Conservation (phyloP, 2,329 filamentous ascomycete genomes). For the Neurospora crassa region DNA sequence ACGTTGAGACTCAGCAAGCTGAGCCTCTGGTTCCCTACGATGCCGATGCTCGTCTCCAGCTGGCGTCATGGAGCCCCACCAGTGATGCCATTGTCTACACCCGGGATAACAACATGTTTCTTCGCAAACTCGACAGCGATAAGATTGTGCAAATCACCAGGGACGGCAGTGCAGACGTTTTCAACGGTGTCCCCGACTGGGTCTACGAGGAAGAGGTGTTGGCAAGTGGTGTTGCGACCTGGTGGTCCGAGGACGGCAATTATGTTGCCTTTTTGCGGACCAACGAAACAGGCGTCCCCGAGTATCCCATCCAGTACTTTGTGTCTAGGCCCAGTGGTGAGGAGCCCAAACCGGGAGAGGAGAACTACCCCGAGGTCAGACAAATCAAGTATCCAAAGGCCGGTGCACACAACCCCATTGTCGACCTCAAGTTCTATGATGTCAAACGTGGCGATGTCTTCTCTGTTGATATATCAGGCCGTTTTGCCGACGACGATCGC, state of each 20-base stretch:
- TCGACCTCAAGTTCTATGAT: slow-evolving; percentile 84
- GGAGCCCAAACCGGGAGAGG: slow-evolving; percentile 57
- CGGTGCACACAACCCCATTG: slow-evolving; percentile 84
- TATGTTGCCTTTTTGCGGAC: slow-evolving; percentile 88
- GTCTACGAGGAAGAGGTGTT: slow-evolving; percentile 88
- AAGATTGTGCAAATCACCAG: slow-evolving; percentile 65
- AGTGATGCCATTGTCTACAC: slow-evolving; percentile 88
- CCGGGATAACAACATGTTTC: slow-evolving; percentile 78
- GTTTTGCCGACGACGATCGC: slow-evolving; percentile 71
- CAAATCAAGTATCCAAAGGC: slow-evolving; percentile 97
- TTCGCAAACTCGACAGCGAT: slow-evolving; percentile 53
- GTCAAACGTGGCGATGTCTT: slow-evolving; percentile 69
- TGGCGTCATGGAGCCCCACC: slow-evolving; percentile 81
- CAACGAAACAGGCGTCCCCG: slow-evolving; percentile 84
- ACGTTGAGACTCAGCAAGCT: slow-evolving; percentile 69
- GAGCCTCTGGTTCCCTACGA: slow-evolving; percentile 68
- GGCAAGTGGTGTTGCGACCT: slow-evolving; percentile 68
- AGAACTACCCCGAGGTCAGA: slow-evolving; percentile 82
- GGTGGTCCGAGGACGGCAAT: slow-evolving; percentile 89
- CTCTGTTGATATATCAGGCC: slow-evolving; percentile 63
- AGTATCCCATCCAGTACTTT: slow-evolving; percentile 91
- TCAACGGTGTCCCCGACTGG: slow-evolving; percentile 97
- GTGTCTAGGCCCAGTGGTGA: slow-evolving; percentile 74
- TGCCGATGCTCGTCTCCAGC: slow-evolving; percentile 58
- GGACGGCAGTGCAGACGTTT: slow-evolving; percentile 80